Evolutionary conservation across 1,139 yeast genomes (phyloP).

Genomic region (Debaryomyces udenii): DNA sequence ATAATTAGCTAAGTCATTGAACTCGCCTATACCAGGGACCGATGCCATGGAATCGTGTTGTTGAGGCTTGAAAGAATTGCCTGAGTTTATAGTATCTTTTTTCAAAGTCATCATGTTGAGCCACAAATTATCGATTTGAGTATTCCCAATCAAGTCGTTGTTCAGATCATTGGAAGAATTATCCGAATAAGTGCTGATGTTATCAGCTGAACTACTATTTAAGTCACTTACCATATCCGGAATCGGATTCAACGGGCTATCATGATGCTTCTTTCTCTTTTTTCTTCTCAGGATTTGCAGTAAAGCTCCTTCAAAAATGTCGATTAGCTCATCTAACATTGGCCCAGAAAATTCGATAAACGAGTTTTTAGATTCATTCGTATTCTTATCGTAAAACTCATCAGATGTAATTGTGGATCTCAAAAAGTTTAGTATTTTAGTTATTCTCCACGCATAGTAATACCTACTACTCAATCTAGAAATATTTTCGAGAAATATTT

Average conservation of each 20-base stretch:
- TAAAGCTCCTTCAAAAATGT: slow-evolving; percentile 20
- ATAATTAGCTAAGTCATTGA: slow-evolving; percentile 3
- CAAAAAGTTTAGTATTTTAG: slow-evolving; percentile 34
- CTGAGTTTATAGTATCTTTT: slow-evolving; percentile 35
- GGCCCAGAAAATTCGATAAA: slow-evolving; percentile 17
- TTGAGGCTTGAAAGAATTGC: slow-evolving; percentile 81
- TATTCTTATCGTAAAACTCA: slow-evolving; percentile 23
- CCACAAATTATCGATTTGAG: slow-evolving; percentile 33
- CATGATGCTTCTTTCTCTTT: background rate
- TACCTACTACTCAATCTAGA: slow-evolving; percentile 32
- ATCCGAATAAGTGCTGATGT: slow-evolving; percentile 1
- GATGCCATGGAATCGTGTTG: background rate
- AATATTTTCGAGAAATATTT: slow-evolving; percentile 22
- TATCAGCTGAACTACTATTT: slow-evolving; percentile 3
- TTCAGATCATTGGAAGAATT: slow-evolving; percentile 2
- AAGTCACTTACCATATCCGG: background rate
- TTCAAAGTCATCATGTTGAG: slow-evolving; percentile 31
- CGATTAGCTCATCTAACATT: slow-evolving; percentile 27
- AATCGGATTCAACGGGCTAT: background rate
- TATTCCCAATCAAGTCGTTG: slow-evolving; percentile 14
- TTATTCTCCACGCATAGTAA: slow-evolving; percentile 42
- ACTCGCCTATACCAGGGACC: slow-evolving; percentile 3
- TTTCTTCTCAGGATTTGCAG: slow-evolving; percentile 12
- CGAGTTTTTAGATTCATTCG: slow-evolving; percentile 13
- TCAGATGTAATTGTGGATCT: slow-evolving; percentile 25